phyloP scores from a whole-genome alignment of 805 yeast genomes.

The Starmerella cellae region DNA sequence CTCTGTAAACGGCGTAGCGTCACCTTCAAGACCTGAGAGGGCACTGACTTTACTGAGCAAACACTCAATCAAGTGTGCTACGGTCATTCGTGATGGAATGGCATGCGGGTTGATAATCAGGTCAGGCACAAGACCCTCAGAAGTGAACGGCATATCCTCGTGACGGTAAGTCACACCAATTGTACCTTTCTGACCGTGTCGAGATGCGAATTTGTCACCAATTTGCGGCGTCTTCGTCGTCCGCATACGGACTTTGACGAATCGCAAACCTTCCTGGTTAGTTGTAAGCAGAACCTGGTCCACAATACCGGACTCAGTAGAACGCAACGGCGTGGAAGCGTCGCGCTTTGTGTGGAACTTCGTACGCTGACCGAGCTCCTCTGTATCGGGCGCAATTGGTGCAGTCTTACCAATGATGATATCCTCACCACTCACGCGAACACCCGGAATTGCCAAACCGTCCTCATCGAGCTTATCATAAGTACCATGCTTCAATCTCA shows the following conservation, averaged over 20 bases:
- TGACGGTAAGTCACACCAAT: constrained; percentile 97
- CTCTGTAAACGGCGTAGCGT: constrained; percentile 97
- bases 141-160: constrained; percentile 97
- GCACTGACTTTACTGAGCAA: constrained; percentile 88
- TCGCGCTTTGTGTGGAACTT: constrained; percentile 97
- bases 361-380: constrained; percentile 96
- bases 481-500: constrained; percentile 93
- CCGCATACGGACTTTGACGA: constrained; percentile 97
- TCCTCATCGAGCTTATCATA: constrained; percentile 97
- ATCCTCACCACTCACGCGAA: constrained; percentile 97
- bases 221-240: constrained; percentile 97
- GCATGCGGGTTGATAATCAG: constrained; percentile 97
- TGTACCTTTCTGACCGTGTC: constrained; percentile 99
- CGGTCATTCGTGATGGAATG: constrained; percentile 99
- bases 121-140: constrained; percentile 95
- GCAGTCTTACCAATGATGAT: constrained; percentile 97
- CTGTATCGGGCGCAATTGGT: constrained; percentile 98
- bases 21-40: constrained; percentile 93
- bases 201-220: constrained; percentile 98
- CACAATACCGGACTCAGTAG: constrained; percentile 95
- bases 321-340: constrained; percentile 92
- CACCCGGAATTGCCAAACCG: constrained; percentile 96
- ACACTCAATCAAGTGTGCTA: constrained; percentile 98
- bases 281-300: constrained; percentile 96
- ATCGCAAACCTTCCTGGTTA: constrained; percentile 94